Conservation (phyloP, 116 monocot species). For the Phalaenopsis hybrid region DNA sequence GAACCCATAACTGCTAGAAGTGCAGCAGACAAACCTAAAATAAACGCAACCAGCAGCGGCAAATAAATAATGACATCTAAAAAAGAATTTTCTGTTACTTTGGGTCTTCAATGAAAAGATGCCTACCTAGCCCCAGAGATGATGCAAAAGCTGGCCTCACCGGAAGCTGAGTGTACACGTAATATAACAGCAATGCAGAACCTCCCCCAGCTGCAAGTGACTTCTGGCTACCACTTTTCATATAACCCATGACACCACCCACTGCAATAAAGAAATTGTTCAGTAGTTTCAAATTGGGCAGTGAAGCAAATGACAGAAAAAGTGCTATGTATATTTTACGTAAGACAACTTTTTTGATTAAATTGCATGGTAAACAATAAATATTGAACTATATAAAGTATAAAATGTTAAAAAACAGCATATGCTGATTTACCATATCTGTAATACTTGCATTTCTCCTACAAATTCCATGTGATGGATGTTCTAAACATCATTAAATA, state of each 20-base stretch:
- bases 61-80: background rate
- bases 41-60: background rate
- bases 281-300: background rate
- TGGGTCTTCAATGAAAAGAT: background rate
- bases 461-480: too few species aligned
- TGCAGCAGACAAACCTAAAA: constrained; percentile 73
- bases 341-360: background rate
- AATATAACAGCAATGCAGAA: constrained; percentile 59
- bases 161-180: constrained; percentile 81
- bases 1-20: constrained; percentile 87
- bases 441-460: too few species aligned
- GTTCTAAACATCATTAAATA: background rate
- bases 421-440: background rate
- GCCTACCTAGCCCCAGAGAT: constrained; percentile 64
- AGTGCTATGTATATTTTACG: background rate
- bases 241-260: constrained; percentile 82
- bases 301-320: background rate
- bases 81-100: background rate
- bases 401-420: background rate
- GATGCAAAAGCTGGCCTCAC: constrained; percentile 69
- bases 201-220: constrained; percentile 71
- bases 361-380: too few species aligned
- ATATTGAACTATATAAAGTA: too few species aligned
- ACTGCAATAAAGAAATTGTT: constrained; percentile 24
- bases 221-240: constrained; percentile 88